phyloP scores from a whole-genome alignment of 1,139 yeast species.

The Pichia sp. region DNA sequence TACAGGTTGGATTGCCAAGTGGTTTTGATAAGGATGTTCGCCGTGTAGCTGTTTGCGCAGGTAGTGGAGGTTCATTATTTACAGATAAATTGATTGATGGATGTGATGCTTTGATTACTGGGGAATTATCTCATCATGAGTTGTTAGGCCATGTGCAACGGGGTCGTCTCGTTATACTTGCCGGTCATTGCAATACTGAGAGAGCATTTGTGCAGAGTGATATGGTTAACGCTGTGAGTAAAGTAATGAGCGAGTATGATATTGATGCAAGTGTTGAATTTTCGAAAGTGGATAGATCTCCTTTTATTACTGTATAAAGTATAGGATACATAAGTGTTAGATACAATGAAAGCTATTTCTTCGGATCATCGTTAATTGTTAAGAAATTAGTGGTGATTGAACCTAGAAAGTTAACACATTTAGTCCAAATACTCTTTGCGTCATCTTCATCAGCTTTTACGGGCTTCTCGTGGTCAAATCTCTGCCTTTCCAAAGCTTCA shows the following conservation, averaged over 20 bases:
- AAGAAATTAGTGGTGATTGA: too few species aligned
- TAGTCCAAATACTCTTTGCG: too few species aligned
- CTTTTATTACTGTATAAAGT: background rate
- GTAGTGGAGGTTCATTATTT: constrained; percentile 77
- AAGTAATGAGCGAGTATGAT: too few species aligned
- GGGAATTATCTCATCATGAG: constrained; percentile 93
- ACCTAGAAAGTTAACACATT: too few species aligned
- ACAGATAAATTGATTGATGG: constrained; percentile 34
- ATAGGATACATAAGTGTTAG: background rate
- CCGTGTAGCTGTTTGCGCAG: constrained; percentile 87
- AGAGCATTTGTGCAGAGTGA: constrained; percentile 57
- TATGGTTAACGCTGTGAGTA: constrained; percentile 18
- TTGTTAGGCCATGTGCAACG: constrained; percentile 61
- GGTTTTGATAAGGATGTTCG: constrained; percentile 34
- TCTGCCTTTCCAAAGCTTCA: too few species aligned
- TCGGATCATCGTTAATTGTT: too few species aligned
- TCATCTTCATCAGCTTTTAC: too few species aligned
- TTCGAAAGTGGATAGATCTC: background rate
- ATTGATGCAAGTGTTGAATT: background rate
- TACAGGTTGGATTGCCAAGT: constrained; percentile 53
- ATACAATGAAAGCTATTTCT: too few species aligned
- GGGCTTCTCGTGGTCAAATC: too few species aligned
- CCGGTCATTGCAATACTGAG: constrained; percentile 91
- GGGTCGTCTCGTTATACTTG: constrained; percentile 68
- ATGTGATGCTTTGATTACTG: constrained; percentile 81